Evolutionary conservation across 1,284 basidiomycete genomes (phyloP).

Genomic region (Moniliella sp.): DNA sequence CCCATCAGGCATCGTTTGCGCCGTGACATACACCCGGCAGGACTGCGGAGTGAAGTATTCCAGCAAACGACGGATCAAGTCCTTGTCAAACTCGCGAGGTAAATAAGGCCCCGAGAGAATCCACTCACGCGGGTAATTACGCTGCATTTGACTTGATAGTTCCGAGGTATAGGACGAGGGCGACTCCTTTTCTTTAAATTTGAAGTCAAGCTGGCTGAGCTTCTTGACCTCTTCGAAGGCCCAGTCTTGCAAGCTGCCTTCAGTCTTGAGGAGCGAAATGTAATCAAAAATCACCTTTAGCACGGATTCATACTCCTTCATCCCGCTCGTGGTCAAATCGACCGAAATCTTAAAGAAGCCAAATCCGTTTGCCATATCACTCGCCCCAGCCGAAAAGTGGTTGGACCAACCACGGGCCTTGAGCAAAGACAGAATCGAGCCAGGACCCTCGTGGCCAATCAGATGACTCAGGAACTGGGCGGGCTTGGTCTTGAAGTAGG

Average conservation of each 20-base stretch:
- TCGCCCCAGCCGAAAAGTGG: slow-evolving; percentile 51
- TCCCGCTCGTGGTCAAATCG: slow-evolving; percentile 61
- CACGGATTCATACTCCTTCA: slow-evolving; percentile 63
- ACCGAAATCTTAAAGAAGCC: slow-evolving; percentile 68
- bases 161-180: slow-evolving; percentile 61
- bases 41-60: slow-evolving; percentile 44
- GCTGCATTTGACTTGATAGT: slow-evolving; percentile 54
- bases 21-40: slow-evolving; percentile 56
- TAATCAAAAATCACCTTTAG: slow-evolving; percentile 63
- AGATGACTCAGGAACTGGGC: slow-evolving; percentile 61
- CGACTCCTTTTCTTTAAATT: slow-evolving; percentile 63
- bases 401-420: slow-evolving; percentile 82
- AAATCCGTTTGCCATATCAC: slow-evolving; percentile 51
- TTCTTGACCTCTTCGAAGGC: slow-evolving; percentile 58
- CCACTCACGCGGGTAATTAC: slow-evolving; percentile 59
- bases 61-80: slow-evolving; percentile 47
- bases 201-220: slow-evolving; percentile 57
- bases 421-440: slow-evolving; percentile 72
- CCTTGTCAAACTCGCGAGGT: slow-evolving; percentile 54
- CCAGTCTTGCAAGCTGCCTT: slow-evolving; percentile 47
- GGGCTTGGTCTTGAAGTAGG: slow-evolving; percentile 59
- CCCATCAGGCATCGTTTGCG: slow-evolving; percentile 37
- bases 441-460: slow-evolving; percentile 84
- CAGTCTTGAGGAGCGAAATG: slow-evolving; percentile 56
- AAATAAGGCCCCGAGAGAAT: slow-evolving; percentile 54